Base-by-base conservation (phyloP, 192 early-diverging fungal species). In the Rhizoclosmatium sp. region DNA sequence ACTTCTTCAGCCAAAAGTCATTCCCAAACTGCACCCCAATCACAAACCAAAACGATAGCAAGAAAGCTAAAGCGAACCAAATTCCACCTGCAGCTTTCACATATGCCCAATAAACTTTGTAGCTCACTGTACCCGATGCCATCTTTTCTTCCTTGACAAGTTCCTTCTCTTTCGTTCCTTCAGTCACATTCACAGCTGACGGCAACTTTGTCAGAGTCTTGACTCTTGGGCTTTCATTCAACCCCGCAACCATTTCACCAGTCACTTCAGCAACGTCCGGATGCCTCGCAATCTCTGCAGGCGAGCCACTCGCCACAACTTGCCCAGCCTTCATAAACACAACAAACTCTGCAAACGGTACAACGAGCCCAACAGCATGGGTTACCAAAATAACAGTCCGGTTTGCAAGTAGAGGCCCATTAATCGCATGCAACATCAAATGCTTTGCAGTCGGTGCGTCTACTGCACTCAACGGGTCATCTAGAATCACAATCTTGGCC, bases 381-480 rank as follows among this genome's bases (percentile, higher is more conserved):
- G 97, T 95, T 3, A 96, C 97, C 61, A 98, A 83, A 21, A 98
- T 85, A 2, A 92, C 85, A 0, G 97, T 98, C 10, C 94, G 40
- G 88, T 87, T 4, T 75, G 61, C 86, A 94, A 90, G 71, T 93
- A 86, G 12, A 75, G 69, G 91, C 10, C 90, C 85, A 44, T 85
- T 81, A 71, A 98, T 75, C 65, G 94, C 96, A 59, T 91, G 78
- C 16, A 88, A 86, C 58, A 93, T 91, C 21, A 98, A 85, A 71
- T 94, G 92, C 74, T 92, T 92, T 23, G 92, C 95, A 0, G 96
- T 97, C 64, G 95, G 94, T 3, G 94, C 91, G 81, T 98, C 97
- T 0, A 97, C 96, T 4, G 97, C 97, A 23, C 93, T 94, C 31
- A 96, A 85, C 10, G 89, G 89, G 71, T 96, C 95, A 70, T 96